A percentile compares a stretch with the other conserved stretches of the same genome.
Conservation (phyloP, 2,329 filamentous ascomycete species). For the Plenodomus lindquistii region DNA sequence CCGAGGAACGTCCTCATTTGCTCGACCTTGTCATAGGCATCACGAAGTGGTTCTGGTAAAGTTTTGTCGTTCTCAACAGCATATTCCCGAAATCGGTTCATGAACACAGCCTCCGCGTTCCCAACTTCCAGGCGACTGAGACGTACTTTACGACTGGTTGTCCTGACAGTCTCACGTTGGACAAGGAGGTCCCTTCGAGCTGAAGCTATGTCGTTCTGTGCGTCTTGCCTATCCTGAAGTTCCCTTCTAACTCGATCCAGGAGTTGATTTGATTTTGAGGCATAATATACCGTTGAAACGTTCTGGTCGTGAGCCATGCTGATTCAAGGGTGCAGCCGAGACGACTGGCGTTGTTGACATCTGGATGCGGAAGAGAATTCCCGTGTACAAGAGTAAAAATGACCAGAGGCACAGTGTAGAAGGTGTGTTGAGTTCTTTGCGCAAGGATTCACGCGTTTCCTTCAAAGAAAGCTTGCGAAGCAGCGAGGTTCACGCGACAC, state of each 20-base stretch:
- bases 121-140: constrained; percentile 1
- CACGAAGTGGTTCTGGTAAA: neutral
- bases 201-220: constrained; percentile 5
- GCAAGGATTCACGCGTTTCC: too few species aligned
- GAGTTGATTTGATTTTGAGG: neutral
- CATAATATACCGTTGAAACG: neutral
- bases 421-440: too few species aligned
- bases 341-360: too few species aligned
- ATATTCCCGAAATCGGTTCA: neutral
- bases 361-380: too few species aligned
- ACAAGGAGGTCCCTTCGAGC: constrained; percentile 7
- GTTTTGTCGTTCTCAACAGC: neutral
- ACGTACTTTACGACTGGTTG: neutral
- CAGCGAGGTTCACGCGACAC: too few species aligned
- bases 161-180: neutral
- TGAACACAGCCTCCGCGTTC: constrained; percentile 1
- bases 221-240: constrained; percentile 1
- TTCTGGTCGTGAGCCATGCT: neutral
- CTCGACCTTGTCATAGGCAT: constrained; percentile 5
- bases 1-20: constrained; percentile 18
- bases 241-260: neutral
- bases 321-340: neutral
- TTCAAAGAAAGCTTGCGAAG: too few species aligned
- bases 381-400: too few species aligned
- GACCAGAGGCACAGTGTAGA: too few species aligned